Conservation (phyloP, 2,329 filamentous ascomycete genomes). For the Macrophomina phaseolina region DNA sequence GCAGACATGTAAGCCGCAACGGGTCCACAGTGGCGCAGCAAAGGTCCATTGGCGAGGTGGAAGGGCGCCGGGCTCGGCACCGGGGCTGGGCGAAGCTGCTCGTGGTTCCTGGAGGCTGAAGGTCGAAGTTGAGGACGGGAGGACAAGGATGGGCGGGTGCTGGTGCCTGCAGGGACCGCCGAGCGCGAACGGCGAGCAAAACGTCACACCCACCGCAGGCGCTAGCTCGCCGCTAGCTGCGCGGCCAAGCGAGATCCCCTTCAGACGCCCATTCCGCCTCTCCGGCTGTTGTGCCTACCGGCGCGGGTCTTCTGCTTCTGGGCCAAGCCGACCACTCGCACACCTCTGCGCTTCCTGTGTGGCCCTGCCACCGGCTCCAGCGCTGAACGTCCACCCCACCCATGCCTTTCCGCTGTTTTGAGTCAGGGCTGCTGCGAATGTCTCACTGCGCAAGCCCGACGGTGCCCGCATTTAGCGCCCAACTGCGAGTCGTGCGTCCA, state of each 20-base stretch:
- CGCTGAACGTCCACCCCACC: background rate
- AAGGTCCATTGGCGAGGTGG: background rate
- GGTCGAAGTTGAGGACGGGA: background rate
- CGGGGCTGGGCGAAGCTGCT: background rate
- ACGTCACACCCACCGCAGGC: background rate
- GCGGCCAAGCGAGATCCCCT: background rate
- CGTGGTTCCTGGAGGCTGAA: background rate
- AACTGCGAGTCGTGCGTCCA: background rate
- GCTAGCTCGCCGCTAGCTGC: background rate
- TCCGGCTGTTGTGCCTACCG: background rate
- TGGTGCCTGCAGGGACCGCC: background rate
- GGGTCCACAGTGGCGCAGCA: background rate
- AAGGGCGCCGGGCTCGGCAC: background rate
- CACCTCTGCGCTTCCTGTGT: no score
- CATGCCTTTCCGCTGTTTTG: background rate
- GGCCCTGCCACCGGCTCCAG: no score
- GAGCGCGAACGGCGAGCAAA: background rate
- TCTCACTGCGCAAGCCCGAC: background rate
- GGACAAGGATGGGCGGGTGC: conserved; percentile 6
- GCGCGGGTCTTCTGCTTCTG: background rate
- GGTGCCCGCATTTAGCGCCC: background rate
- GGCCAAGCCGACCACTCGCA: no score
- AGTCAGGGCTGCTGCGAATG: background rate
- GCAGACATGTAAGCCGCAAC: background rate
- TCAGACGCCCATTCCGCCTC: background rate